Evolutionary conservation across 2,329 filamentous ascomycete species (phyloP).

Genomic region (Aspergillus sp.): DNA sequence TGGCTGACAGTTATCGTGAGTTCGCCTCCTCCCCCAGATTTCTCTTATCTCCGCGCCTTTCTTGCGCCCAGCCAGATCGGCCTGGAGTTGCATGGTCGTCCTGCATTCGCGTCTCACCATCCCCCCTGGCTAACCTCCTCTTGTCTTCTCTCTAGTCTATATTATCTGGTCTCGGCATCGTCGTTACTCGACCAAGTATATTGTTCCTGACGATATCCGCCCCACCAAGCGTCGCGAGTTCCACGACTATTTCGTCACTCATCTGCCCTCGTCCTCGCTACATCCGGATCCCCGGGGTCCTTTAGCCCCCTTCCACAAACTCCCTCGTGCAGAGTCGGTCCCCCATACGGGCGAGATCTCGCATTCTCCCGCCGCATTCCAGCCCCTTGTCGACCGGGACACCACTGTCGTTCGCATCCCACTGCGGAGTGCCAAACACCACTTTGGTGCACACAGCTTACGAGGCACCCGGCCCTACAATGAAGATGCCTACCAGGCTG

Average conservation of each 20-base stretch:
- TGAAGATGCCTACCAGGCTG: conserved; percentile 91
- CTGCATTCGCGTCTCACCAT: neutral
- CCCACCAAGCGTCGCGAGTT: conserved; percentile 58
- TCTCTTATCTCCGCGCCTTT: conserved; percentile 20
- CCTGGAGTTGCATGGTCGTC: conserved; percentile 1
- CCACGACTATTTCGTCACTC: conserved; percentile 96
- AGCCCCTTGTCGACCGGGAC: conserved; percentile 68
- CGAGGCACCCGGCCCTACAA: conserved; percentile 85
- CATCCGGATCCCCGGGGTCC: conserved; percentile 76
- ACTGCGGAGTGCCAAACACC: conserved; percentile 88
- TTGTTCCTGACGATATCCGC: conserved; percentile 14
- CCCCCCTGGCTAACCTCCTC: neutral
- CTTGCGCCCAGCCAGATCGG: conserved; percentile 13
- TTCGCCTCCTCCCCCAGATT: conserved; percentile 11
- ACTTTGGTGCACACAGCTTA: conserved; percentile 79
- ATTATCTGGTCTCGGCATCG: neutral
- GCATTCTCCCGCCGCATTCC: conserved; percentile 59
- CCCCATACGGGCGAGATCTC: conserved; percentile 64
- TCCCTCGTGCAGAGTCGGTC: conserved; percentile 80
- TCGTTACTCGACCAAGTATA: conserved; percentile 26
- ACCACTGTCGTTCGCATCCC: conserved; percentile 95
- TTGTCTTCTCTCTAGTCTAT: neutral
- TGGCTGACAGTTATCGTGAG: conserved; percentile 42
- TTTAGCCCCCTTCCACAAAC: conserved; percentile 73
- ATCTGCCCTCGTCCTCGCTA: conserved; percentile 88